Base-by-base conservation (phyloP, 2,329 filamentous ascomycete genomes). In the Dactylellina drechsleri region DNA sequence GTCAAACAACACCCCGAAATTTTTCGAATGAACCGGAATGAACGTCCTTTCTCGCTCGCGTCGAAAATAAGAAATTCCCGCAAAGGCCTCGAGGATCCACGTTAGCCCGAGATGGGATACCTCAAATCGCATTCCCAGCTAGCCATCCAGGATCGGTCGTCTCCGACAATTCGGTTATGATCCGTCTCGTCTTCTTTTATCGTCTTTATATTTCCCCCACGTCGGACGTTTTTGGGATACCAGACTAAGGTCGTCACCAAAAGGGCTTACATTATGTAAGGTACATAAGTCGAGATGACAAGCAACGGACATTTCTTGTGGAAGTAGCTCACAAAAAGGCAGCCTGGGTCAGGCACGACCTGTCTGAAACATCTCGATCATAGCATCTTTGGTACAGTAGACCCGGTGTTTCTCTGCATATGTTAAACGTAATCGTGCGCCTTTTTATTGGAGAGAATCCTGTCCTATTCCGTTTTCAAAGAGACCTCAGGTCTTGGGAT, bases 61-160 rank as follows among this genome's bases (percentile, higher is more conserved):
- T 53, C 15, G 41, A 57, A 57, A 67, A 74, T 62, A 74, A 74
- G 70, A 74, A 74, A 74, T 67, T 74, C 60, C 64, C 40, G 66
- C 68, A 60, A 61, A 47, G 61, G 43, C 26, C 15, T 53, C 60
- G 8, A 45, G 20, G 57, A 8, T 23, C 13, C 52, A 54, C 57
- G 56, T 40, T 65, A 50, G 47, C 47, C 57, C 28, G 65, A 65
- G 5, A 53, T 12, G 54, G 67, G 53, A 72, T 65, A 60, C 60
- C 52, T 60, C n/a, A 58, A 72, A 65, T 65, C 54, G 67, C 45
- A 65, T 65, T 57, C 58, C 31, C n/a, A 58, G 40, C 18, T 59
- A 36, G 60, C 59, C 50, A 61, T 53, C 36, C 61, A 59, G 4
- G 62, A 18, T 58, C 66, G 66, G 67, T 72, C 67, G 67, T 72